These are phyloP conservation scores for Leptodermis oblonga DNA, from an alignment of 257 asterid species.

Conservation along the genomic window DNA sequence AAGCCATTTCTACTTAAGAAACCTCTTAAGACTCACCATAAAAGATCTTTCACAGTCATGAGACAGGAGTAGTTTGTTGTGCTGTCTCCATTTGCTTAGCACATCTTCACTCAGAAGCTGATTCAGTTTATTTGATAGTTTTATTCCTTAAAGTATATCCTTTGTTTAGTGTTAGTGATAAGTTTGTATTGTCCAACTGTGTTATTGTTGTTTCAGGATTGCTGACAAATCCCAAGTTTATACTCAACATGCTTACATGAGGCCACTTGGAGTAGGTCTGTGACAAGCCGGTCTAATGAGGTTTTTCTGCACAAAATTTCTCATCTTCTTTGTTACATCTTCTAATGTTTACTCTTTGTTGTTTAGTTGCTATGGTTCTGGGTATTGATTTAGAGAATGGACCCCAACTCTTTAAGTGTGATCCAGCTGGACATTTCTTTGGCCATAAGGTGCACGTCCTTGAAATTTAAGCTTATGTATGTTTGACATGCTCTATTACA, in stretches of 20 bases:
- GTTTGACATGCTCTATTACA: background rate
- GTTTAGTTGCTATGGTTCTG: conserved; percentile 87
- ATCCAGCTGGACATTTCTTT: conserved; percentile 99
- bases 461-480: background rate
- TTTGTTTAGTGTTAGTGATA: background rate
- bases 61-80: no score
- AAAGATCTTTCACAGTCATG: background rate
- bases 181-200: background rate
- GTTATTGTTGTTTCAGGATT: conserved; percentile 56
- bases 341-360: conserved; percentile 11
- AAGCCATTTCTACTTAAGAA: background rate
- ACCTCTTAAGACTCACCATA: background rate
- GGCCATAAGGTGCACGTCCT: conserved; percentile 82
- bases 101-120: background rate
- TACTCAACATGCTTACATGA: conserved; percentile 99
- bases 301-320: conserved; percentile 1
- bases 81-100: background rate
- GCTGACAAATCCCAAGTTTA: conserved; percentile 99
- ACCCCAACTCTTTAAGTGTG: conserved; percentile 97
- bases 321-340: conserved; percentile 4
- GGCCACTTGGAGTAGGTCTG: conserved; percentile 99
- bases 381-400: conserved; percentile 95
- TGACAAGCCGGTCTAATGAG: conserved; percentile 18
- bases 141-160: background rate
- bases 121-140: background rate